Conservation (phyloP, 352 stramenopile genomes). For the Phytophthora brassicae region DNA sequence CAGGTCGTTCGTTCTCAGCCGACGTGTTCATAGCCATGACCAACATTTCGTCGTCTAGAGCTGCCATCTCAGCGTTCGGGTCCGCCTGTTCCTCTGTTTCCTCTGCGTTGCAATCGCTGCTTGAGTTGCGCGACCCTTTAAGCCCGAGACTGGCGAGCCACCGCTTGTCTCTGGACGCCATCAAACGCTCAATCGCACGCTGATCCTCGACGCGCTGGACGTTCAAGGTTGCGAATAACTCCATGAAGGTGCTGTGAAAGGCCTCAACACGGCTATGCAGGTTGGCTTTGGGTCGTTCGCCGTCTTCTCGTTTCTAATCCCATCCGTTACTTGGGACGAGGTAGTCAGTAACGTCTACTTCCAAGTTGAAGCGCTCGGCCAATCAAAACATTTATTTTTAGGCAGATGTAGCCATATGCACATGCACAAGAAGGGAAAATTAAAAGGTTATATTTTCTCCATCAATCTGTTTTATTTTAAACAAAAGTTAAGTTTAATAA, state of each 20-base stretch:
- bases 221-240: conserved; percentile 43
- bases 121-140: conserved; percentile 10
- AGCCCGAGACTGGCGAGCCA: conserved; percentile 35
- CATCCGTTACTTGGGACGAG: conserved; percentile 37
- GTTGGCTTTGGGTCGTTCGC: conserved; percentile 11
- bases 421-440: not conserved
- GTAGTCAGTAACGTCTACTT: conserved; percentile 20
- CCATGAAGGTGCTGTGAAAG: conserved; percentile 21
- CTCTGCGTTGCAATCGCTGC: conserved; percentile 2
- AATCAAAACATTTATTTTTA: conserved; percentile 18
- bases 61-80: conserved; percentile 57
- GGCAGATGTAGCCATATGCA: not conserved
- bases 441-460: not conserved
- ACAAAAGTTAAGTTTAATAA: not conserved
- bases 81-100: conserved; percentile 33
- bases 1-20: conserved; percentile 36
- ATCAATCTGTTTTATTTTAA: not conserved
- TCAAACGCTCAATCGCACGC: conserved; percentile 30
- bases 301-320: conserved; percentile 13
- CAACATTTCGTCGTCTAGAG: conserved; percentile 54
- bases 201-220: conserved; percentile 32
- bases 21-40: conserved; percentile 34
- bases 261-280: conserved; percentile 3
- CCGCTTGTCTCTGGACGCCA: conserved; percentile 34
- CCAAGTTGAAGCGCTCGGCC: conserved; percentile 32